Conservation (phyloP, 2,329 filamentous ascomycete species). For the Dactylella cylindrospora region DNA sequence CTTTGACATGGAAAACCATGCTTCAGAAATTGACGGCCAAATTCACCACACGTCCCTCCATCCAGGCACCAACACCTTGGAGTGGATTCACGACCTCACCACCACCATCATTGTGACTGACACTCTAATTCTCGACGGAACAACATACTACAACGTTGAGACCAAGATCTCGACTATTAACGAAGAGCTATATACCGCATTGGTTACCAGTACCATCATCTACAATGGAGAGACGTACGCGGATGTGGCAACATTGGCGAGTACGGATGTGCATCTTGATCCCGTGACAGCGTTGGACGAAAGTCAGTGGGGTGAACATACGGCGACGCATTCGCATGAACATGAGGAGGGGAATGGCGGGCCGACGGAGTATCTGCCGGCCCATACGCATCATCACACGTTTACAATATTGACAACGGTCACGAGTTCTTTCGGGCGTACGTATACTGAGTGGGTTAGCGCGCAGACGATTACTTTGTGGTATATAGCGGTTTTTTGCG, state of each 20-base stretch:
- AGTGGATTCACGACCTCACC: conserved; percentile 18
- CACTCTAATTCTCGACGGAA: conserved; percentile 8
- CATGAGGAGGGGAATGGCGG: too few relatives aligned
- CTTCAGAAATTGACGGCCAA: conserved; percentile 18
- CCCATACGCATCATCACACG: conserved; percentile 30
- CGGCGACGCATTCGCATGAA: conserved; percentile 8
- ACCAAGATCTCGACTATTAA: conserved; percentile 10
- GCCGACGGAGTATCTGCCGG: conserved; percentile 16
- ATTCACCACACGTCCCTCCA: conserved; percentile 1
- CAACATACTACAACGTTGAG: conserved; percentile 2
- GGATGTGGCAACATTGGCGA: conserved; percentile 6
- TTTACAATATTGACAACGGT: conserved; percentile 20
- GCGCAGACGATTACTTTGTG: conserved; percentile 22
- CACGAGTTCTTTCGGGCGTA: neutral
- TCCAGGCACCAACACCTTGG: conserved; percentile 2
- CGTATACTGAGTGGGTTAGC: conserved; percentile 15
- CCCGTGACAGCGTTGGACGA: conserved; percentile 19
- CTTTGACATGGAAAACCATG: conserved; percentile 18
- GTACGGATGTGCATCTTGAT: conserved; percentile 15
- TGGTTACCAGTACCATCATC: neutral
- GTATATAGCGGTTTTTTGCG: too few relatives aligned
- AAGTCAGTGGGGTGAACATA: conserved; percentile 8
- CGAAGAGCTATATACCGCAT: conserved; percentile 1
- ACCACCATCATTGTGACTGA: conserved; percentile 11
- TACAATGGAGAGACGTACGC: conserved; percentile 4